Percentiles rank a stretch among this genome's conserved stretches.
phyloP scores from a whole-genome alignment of 495 filamentous ascomycete species.

The Lentithecium fluviatile region DNA sequence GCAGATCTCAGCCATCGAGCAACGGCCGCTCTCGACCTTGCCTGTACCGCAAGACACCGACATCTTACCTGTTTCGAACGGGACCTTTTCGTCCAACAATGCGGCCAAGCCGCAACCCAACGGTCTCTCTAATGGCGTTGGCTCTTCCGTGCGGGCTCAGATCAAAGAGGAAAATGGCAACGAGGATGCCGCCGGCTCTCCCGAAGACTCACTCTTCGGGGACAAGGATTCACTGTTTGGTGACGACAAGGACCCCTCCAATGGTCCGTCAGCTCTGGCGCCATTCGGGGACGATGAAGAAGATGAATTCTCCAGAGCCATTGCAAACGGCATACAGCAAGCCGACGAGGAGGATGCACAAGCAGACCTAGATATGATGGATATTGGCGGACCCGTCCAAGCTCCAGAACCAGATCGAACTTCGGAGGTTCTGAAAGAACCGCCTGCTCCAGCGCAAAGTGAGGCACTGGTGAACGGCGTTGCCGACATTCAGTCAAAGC shows the following conservation, averaged over 20 bases:
- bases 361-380: slow-evolving; percentile 46
- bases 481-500: slow-evolving; percentile 12
- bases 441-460: slow-evolving; percentile 2
- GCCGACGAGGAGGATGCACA: slow-evolving; percentile 54
- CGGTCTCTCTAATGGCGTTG: slow-evolving; percentile 51
- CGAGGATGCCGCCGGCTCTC: slow-evolving; percentile 56
- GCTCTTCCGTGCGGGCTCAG: slow-evolving; percentile 12
- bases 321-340: slow-evolving; percentile 55
- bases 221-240: slow-evolving; percentile 74
- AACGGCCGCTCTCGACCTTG: slow-evolving; percentile 71
- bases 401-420: slow-evolving; percentile 18
- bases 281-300: slow-evolving; percentile 65
- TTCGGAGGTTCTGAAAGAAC: slow-evolving; percentile 11
- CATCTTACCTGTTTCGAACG: slow-evolving; percentile 56
- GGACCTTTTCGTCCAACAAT: slow-evolving; percentile 67
- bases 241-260: slow-evolving; percentile 59
- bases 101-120: slow-evolving; percentile 51
- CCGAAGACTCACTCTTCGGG: slow-evolving; percentile 65
- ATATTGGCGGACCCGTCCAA: slow-evolving; percentile 42
- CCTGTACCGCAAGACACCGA: slow-evolving; percentile 71
- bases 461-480: slow-evolving; percentile 15
- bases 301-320: slow-evolving; percentile 78
- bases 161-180: slow-evolving; percentile 38
- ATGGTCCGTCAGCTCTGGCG: slow-evolving; percentile 27
- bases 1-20: slow-evolving; percentile 86